Base-by-base conservation (phyloP, 768 basidiomycete genomes). In the Macrocybe gigantea region DNA sequence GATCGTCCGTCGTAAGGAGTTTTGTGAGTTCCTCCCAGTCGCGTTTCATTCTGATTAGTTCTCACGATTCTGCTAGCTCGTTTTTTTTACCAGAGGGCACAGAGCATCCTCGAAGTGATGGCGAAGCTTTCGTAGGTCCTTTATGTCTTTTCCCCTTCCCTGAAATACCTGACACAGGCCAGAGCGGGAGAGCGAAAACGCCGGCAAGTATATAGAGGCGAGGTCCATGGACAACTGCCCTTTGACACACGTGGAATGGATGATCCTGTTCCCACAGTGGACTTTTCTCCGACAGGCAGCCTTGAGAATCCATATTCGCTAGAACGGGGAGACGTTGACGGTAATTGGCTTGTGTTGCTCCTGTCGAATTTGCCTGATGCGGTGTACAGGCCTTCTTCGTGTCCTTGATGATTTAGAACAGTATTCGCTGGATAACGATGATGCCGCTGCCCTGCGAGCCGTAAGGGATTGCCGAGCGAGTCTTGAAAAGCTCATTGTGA, bases 1-100 rank as follows among this genome's bases (percentile, higher is more conserved):
- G 65, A 82, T 97, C 31, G 88, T 94, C 2, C 75, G 95, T 49
- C 74, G 95, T 47, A 90, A 90, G 56, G 91, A 95, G 60, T 96
- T 95, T 63, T 74, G 91, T 86, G 51, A 63, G 83, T 64, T 47
- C 32, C 6, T 37, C 10, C 45, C 22, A 36, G 22, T 47, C 22
- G 12, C 34, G 37, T 15, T 44, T 38, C 8, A 13, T 32, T 33
- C 14, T 30, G 15, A 33, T 38, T 39, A 40, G 12, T n/a, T 41
- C 37, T 40, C 37, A 41, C 11, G 44, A 33, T 41, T 50, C 22
- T 38, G 47, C 13, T 43, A 91, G 89, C 80, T 40, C 76, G 78
- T 30, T 88, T 93, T 61, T 90, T 97, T 63, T 80, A 83, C 50
- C 83, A 85, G 53, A 76, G 91, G 42, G 85, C 91, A 0, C 80